phyloP scores from a whole-genome alignment of 1,139 yeast genomes.

The Blastobotrys capitulatus region DNA sequence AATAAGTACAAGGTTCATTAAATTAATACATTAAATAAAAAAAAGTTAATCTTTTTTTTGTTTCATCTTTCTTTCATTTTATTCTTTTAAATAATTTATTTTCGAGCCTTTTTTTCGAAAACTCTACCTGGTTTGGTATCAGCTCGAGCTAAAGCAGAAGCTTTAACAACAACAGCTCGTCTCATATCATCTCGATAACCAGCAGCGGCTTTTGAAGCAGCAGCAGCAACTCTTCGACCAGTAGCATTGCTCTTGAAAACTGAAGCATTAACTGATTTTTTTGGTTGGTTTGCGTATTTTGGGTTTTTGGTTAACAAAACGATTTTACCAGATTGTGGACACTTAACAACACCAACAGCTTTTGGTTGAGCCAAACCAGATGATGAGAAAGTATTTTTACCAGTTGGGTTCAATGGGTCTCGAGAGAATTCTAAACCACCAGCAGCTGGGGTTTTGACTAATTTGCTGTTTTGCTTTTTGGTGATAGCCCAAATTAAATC shows the following conservation, averaged over 20 bases:
- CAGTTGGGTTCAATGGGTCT: constrained; percentile 46
- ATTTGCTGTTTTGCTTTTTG: constrained; percentile 42
- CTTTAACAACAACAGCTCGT: constrained; percentile 42
- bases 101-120: constrained; percentile 27
- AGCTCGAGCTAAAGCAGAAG: constrained; percentile 41
- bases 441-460: constrained; percentile 41
- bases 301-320: constrained; percentile 39
- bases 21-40: not conserved
- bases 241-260: constrained; percentile 41
- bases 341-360: constrained; percentile 40
- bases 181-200: constrained; percentile 41
- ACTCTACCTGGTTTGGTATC: constrained; percentile 34
- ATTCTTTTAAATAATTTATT: constrained; percentile 14
- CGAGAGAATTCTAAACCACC: constrained; percentile 41
- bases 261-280: constrained; percentile 35
- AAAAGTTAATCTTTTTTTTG: not conserved
- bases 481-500: constrained; percentile 48
- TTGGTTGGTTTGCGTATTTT: constrained; percentile 42
- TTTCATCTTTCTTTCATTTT: too few species aligned
- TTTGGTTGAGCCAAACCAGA: constrained; percentile 45
- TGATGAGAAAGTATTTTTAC: constrained; percentile 41
- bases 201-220: constrained; percentile 41
- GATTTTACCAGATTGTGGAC: constrained; percentile 33
- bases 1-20: not conserved
- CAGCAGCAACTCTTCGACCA: constrained; percentile 40